Evolutionary conservation across 495 filamentous ascomycete species (phyloP), one percentile per base, ranked within the genome.

Genomic region (Annulohypoxylon bovei): DNA sequence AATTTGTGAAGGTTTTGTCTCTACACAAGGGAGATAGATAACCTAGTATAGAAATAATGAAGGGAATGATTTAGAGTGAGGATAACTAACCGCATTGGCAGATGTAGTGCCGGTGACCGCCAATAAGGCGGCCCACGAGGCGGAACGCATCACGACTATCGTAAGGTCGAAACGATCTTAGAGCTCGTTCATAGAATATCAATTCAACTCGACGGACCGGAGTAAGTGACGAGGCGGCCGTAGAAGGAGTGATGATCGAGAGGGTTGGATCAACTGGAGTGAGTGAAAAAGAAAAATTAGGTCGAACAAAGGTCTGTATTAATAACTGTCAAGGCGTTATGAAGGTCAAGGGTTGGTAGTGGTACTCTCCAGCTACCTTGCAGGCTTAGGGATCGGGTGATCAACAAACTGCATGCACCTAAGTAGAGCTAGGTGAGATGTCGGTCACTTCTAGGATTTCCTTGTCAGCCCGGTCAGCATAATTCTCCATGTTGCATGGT

Each of bases 31-130:
- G n/a, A n/a, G n/a, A n/a, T 37, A 37, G 33, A 11, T 7, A 37
- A 6, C 33, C 33, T 2, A 37, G 2, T 7, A 12, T 2, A 37
- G 28, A 37, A 11, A 20, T 23, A 25, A 32, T 42, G 42, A 60
- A 59, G 44, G 49, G 20, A 61, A 55, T 4, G 5, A n/a, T 25
- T 61, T 56, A 30, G 52, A 16, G 56, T 35, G 28, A 42, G 57
- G 27, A n/a, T 62, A 22, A 72, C 69, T 72, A 49, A 72, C 69
- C 54, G 39, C 23, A 59, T 65, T 53, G 14, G 59, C 64, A 54
- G 47, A 40, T 42, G 35, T 27, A 33, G 28, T 49, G 46, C 54
- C 54, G 54, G 69, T 56, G 59, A 65, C 54, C 54, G 64, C 65
- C 28, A 65, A 54, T 58, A 71, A 2, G 64, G 64, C 40, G 54